Percentiles rank a stretch among this genome's conserved stretches.
Conservation (phyloP, 2,329 filamentous ascomycete genomes). For the Cladosporium halotolerans region DNA sequence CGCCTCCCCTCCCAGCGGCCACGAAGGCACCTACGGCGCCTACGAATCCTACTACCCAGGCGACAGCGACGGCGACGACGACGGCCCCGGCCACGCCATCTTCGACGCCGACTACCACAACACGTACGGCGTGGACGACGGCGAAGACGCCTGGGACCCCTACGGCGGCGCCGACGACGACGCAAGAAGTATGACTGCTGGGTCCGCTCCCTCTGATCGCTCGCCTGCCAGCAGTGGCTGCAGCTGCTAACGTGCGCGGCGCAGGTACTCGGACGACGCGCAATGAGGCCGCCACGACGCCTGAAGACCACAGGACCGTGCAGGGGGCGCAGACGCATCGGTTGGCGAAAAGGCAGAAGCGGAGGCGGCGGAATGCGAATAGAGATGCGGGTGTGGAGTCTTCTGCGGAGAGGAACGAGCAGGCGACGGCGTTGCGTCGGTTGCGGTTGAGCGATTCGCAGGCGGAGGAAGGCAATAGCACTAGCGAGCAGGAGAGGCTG, state of each 20-base stretch:
- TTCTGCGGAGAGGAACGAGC: neutral
- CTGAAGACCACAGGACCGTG: neutral
- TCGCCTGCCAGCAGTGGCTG: neutral
- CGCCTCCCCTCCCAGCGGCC: neutral
- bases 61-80: neutral
- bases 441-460: slow-evolving; percentile 11
- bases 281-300: slow-evolving; percentile 10
- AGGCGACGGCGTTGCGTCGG: neutral
- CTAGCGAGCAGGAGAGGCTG: slow-evolving; percentile 7
- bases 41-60: neutral
- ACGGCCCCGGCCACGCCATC: neutral
- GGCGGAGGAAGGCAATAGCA: slow-evolving; percentile 10
- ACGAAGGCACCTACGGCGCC: neutral
- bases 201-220: slow-evolving; percentile 18
- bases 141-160: neutral
- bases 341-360: slow-evolving; percentile 5
- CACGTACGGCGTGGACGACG: slow-evolving; percentile 4
- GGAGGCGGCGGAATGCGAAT: neutral
- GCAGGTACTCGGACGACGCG: slow-evolving; percentile 16
- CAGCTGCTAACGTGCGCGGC: slow-evolving; percentile 10
- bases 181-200: slow-evolving; percentile 19
- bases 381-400: neutral
- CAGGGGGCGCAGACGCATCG: slow-evolving; percentile 5
- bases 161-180: slow-evolving; percentile 2
- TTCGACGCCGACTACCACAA: slow-evolving; percentile 1